phyloP scores from a whole-genome alignment of 305 asterid species.

The Fraxinus greggii region DNA sequence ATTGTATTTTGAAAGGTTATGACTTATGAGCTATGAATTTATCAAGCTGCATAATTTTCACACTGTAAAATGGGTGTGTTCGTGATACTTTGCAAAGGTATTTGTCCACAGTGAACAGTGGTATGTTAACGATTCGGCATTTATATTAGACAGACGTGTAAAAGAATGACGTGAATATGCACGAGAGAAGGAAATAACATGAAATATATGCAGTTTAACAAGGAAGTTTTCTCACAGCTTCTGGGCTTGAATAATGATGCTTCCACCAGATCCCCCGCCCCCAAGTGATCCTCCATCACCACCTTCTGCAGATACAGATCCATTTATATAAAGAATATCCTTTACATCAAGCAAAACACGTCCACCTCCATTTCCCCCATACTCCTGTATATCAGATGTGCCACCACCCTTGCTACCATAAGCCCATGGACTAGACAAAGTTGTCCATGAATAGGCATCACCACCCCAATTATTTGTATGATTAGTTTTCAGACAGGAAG shows the following conservation, averaged over 20 bases:
- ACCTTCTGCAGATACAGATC: conserved; percentile 86
- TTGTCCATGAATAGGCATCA: conserved; percentile 88
- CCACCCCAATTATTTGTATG: conserved; percentile 83
- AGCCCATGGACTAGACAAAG: conserved; percentile 74
- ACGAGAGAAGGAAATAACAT: background rate
- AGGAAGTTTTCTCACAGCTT: conserved; percentile 73
- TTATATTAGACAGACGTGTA: background rate
- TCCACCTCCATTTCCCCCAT: conserved; percentile 96
- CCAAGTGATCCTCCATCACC: conserved; percentile 88
- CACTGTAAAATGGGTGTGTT: background rate
- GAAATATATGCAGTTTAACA: conserved; percentile 25
- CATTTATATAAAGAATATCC: conserved; percentile 67
- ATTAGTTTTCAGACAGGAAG: conserved; percentile 81
- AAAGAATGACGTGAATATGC: background rate
- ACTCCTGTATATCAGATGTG: conserved; percentile 58
- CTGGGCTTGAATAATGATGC: conserved; percentile 60
- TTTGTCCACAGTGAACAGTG: background rate
- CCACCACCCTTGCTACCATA: conserved; percentile 95
- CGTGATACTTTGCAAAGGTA: background rate
- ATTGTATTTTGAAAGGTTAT: background rate
- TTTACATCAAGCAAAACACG: conserved; percentile 61
- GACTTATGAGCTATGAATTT: background rate
- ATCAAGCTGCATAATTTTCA: background rate
- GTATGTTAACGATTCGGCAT: background rate
- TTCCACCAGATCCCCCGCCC: conserved; percentile 99